Evolutionary conservation across 163 green algal species (phyloP).

Genomic region (Prototheca wickerhamii): DNA sequence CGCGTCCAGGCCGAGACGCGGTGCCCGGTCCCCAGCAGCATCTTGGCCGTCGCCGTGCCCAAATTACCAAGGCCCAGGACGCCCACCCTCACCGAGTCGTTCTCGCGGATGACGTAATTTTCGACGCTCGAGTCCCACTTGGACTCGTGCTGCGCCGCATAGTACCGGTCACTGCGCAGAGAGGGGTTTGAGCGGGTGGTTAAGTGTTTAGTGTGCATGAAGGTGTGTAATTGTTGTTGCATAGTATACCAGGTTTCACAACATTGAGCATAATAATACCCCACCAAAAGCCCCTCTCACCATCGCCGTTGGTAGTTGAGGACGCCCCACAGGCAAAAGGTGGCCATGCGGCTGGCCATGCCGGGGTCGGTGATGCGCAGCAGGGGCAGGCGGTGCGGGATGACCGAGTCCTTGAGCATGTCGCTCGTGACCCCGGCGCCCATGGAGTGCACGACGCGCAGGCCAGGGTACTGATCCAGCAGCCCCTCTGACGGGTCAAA

Average conservation of each 20-base stretch:
- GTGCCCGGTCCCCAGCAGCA: constrained; percentile 32
- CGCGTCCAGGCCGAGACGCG: constrained; percentile 37
- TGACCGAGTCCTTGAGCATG: constrained; percentile 22
- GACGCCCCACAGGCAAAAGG: constrained; percentile 51
- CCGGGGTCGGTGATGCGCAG: constrained; percentile 49
- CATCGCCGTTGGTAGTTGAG: constrained; percentile 40
- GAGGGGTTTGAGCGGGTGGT: neutral
- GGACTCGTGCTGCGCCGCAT: constrained; percentile 27
- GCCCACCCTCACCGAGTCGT: constrained; percentile 35
- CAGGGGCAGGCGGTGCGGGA: constrained; percentile 30
- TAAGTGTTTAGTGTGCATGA: neutral
- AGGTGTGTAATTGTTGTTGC: too few relatives aligned
- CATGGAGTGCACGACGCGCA: constrained; percentile 41
- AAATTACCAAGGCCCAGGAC: constrained; percentile 42
- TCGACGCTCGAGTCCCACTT: constrained; percentile 46
- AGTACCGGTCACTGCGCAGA: constrained; percentile 38
- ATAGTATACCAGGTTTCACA: too few relatives aligned
- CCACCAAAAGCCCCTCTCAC: neutral
- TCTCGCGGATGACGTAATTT: constrained; percentile 40
- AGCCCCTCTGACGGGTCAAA: neutral
- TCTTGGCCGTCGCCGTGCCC: constrained; percentile 3
- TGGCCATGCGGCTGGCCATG: constrained; percentile 57
- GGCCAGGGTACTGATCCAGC: constrained; percentile 16
- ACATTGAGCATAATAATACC: neutral
- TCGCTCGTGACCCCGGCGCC: constrained; percentile 47